Conservation (phyloP, 1,284 basidiomycete genomes). For the Sanghuangporus sanghuang region DNA sequence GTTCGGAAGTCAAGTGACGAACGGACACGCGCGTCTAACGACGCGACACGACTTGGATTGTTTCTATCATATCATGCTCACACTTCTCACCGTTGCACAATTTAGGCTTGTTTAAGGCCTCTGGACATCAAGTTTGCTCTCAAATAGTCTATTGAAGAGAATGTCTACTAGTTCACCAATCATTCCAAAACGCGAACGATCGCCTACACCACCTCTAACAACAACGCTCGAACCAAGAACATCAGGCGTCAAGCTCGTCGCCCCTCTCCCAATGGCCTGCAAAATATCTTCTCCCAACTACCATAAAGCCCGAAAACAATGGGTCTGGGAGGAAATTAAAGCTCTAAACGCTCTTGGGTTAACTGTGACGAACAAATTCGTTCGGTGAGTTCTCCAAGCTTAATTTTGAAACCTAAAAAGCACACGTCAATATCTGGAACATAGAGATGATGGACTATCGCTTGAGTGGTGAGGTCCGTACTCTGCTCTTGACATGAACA, state of each 20-base stretch:
- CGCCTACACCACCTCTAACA: conserved; percentile 2
- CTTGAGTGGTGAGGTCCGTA: conserved; percentile 16
- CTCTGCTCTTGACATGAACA: background rate
- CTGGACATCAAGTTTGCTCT: background rate
- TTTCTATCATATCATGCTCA: background rate
- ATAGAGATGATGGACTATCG: conserved; percentile 13
- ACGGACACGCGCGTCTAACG: background rate
- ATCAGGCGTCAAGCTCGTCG: conserved; percentile 2
- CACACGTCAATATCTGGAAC: too few relatives aligned
- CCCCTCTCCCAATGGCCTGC: conserved; percentile 11
- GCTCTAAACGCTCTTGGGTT: conserved; percentile 6
- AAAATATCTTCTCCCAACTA: background rate
- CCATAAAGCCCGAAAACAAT: conserved; percentile 1
- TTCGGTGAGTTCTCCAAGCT: conserved; percentile 4
- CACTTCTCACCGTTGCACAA: background rate
- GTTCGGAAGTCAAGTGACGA: background rate
- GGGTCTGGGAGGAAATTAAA: conserved; percentile 1
- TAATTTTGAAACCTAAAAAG: too few relatives aligned
- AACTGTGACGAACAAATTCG: background rate
- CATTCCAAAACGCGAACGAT: conserved; percentile 13
- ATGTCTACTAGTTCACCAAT: background rate
- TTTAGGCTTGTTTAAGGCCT: background rate
- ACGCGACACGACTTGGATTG: background rate
- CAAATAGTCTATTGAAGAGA: background rate
- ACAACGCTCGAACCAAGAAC: background rate